These are phyloP conservation scores for Dittrichia graveolens DNA, from an alignment of 129 eudicot species.

Conservation along the genomic window DNA sequence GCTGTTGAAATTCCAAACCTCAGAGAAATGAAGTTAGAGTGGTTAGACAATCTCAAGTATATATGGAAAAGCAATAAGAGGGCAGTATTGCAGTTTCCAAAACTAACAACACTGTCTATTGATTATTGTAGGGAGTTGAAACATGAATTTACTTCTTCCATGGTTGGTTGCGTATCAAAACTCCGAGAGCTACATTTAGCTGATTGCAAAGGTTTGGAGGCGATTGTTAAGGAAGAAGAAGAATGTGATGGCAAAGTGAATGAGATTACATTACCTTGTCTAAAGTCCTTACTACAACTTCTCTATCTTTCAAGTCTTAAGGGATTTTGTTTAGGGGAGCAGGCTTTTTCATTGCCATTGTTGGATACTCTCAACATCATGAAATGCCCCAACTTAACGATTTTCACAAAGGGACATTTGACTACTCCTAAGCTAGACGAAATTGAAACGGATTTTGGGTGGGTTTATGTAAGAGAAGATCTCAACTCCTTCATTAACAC, in stretches of 20 bases:
- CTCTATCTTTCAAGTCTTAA: not conserved
- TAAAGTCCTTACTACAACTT: not conserved
- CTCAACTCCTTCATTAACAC: not conserved
- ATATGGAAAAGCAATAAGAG: not conserved
- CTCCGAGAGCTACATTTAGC: not conserved
- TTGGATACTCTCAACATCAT: slow-evolving; percentile 1
- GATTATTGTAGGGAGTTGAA: fast-evolving
- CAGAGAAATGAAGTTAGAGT: not conserved
- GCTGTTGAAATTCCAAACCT: slow-evolving; percentile 1
- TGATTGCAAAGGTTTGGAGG: not conserved
- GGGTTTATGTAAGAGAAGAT: not conserved
- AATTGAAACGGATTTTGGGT: not conserved
- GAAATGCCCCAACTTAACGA: not conserved
- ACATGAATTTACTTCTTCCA: slow-evolving; percentile 1
- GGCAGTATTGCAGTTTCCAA: not conserved
- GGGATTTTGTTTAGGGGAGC: not conserved
- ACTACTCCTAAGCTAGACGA: not conserved
- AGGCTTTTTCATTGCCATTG: not conserved
- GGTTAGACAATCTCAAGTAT: not conserved
- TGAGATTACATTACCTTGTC: not conserved
- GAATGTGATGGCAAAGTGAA: not conserved
- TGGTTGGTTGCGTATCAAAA: slow-evolving; percentile 13
- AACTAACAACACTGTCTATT: not conserved
- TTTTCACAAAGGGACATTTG: not conserved
- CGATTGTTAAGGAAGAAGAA: not conserved